Percentiles rank a stretch among this genome's conserved stretches.
Evolutionary conservation across 2,329 filamentous ascomycete species (phyloP).

Genomic region (Aureobasidium pullulans): DNA sequence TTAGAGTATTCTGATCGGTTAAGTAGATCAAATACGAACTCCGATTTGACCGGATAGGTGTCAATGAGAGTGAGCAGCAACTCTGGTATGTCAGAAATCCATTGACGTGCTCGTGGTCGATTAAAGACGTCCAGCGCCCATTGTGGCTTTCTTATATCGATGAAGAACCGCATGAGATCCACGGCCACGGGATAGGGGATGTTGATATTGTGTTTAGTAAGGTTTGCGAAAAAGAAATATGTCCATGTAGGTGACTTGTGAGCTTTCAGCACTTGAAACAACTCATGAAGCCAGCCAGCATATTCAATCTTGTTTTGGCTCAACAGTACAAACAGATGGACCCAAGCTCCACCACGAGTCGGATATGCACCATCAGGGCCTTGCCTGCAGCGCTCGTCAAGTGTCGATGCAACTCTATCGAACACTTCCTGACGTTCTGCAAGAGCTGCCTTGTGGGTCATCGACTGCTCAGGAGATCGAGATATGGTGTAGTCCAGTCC

Average conservation of each 20-base stretch:
- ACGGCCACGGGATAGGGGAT: constrained; percentile 11
- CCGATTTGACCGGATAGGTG: not conserved
- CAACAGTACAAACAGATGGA: constrained; percentile 1
- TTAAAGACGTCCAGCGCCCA: constrained; percentile 20
- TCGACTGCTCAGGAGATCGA: not conserved
- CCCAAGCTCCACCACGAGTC: not conserved
- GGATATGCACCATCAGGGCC: not conserved
- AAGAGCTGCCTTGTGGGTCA: not conserved
- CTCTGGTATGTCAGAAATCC: constrained; percentile 17
- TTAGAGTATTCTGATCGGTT: constrained; percentile 16
- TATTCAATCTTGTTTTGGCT: not conserved
- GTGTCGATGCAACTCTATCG: not conserved
- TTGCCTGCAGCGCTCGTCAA: not conserved
- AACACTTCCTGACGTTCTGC: not conserved
- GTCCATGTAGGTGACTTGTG: constrained; percentile 1
- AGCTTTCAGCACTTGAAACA: constrained; percentile 12
- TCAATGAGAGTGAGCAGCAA: constrained; percentile 20
- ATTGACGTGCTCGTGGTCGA: constrained; percentile 13
- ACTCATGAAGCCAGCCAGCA: constrained; percentile 4
- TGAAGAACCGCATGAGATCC: constrained; percentile 18
- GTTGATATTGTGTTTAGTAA: not conserved
- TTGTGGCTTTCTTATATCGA: not conserved
- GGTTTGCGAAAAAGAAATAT: not conserved
- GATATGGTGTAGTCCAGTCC: not conserved
- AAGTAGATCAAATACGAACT: constrained; percentile 20